Evolutionary conservation across 441 rosid species (phyloP), one percentile per base, ranked within the genome.

Genomic region (California macrophylla): DNA sequence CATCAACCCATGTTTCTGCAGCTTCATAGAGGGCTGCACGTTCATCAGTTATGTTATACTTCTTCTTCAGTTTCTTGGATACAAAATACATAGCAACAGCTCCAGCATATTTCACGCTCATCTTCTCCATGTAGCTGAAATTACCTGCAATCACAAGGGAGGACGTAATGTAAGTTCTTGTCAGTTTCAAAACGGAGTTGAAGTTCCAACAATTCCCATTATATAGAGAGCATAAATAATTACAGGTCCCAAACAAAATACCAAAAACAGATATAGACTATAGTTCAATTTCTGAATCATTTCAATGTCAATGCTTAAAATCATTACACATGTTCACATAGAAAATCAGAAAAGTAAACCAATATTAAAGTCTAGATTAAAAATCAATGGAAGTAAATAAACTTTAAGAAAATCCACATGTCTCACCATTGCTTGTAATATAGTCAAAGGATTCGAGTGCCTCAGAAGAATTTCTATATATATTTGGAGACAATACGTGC

Each of bases 61-160:
- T 92, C 89, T 90, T 94, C 86, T 92, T 94, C 80, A 92, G 79
- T 73, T 90, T 94, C 86, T 92, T 94, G 0, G 99, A 87, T 24
- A 94, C 96, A 66, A 92, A 84, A 77, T 87, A 90, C 99, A 94
- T 91, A 1, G 92, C 97, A 15, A 88, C 84, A 64, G 97, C 98
- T 74, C 98, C 96, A 32, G 90, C 89, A 78, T 94, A 90, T 75
- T 92, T 94, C 0, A 90, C 96, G 13, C 86, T 80, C 68, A 94
- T 69, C 83, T 93, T 90, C 81, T 94, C 97, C 2, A 82, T 76
- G 78, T 84, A 89, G 76, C 89, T 87, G 79, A 92, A 92, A 81
- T 94, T 94, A 68, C 98, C 98, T 94, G 78, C 76, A 73, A 60
- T 66, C 62, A 15, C n/a, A 7, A 18, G 5, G 69, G 16, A 40